Evolutionary conservation across 2,329 filamentous ascomycete species (phyloP).

Genomic region (Penicillium occitanis): DNA sequence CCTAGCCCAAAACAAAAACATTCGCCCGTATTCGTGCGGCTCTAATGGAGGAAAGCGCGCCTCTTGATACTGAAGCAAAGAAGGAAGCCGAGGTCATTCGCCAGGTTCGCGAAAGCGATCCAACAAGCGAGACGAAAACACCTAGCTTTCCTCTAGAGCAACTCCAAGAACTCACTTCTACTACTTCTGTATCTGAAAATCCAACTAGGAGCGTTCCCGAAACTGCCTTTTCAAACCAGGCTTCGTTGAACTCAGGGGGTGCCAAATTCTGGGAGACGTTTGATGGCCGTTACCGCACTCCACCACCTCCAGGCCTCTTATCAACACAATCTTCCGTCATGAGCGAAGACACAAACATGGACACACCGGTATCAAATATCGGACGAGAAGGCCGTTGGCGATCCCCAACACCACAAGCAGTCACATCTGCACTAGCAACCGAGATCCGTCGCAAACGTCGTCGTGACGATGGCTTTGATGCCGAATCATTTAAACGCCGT

Average conservation of each 20-base stretch:
- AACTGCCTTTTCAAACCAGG: slow-evolving; percentile 74
- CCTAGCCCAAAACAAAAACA: slow-evolving; percentile 88
- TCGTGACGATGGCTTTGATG: slow-evolving; percentile 87
- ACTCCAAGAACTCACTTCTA: slow-evolving; percentile 20
- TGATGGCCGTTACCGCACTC: slow-evolving; percentile 65
- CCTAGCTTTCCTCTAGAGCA: slow-evolving; percentile 44
- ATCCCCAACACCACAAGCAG: slow-evolving; percentile 44
- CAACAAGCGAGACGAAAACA: slow-evolving; percentile 53
- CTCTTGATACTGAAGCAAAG: slow-evolving; percentile 82
- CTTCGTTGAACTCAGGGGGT: slow-evolving; percentile 68
- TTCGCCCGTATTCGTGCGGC: slow-evolving; percentile 92
- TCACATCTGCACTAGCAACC: slow-evolving; percentile 57
- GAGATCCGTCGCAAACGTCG: slow-evolving; percentile 79
- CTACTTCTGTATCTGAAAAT: slow-evolving; percentile 42
- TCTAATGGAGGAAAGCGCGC: slow-evolving; percentile 81
- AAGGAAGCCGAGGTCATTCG: slow-evolving; percentile 94
- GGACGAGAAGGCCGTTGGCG: slow-evolving; percentile 37
- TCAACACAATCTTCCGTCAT: slow-evolving; percentile 52
- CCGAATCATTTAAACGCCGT: slow-evolving; percentile 81
- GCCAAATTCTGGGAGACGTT: slow-evolving; percentile 78
- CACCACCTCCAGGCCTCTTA: slow-evolving; percentile 62
- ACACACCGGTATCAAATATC: slow-evolving; percentile 42
- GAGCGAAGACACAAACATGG: slow-evolving; percentile 42
- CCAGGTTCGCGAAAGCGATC: slow-evolving; percentile 88
- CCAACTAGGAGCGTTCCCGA: slow-evolving; percentile 46